Conservation (phyloP, 495 filamentous ascomycete genomes). For the Cercophora samala region DNA sequence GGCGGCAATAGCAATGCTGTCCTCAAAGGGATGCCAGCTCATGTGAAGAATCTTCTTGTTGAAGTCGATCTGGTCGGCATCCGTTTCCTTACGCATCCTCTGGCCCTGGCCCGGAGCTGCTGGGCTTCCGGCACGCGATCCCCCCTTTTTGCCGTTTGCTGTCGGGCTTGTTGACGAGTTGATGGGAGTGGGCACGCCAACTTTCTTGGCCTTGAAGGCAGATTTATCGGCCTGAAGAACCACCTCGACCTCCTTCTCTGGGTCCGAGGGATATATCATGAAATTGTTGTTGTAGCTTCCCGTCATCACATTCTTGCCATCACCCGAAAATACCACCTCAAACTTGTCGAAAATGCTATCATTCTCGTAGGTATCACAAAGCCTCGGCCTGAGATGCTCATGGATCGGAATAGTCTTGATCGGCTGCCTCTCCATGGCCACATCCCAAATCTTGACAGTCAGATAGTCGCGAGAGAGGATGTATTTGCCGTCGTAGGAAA, state of each 20-base stretch:
- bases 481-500: conserved; percentile 93
- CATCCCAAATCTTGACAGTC: conserved; percentile 99
- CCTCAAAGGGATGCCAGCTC: conserved; percentile 99
- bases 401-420: conserved; percentile 99
- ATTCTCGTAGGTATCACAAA: conserved; percentile 99
- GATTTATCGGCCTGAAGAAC: conserved; percentile 98
- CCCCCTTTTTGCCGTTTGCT: conserved; percentile 72
- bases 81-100: conserved; percentile 97
- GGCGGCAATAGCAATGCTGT: conserved; percentile 98
- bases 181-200: conserved; percentile 96
- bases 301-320: conserved; percentile 98
- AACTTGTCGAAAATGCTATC: conserved; percentile 99
- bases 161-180: conserved; percentile 72
- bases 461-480: conserved; percentile 97
- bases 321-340: conserved; percentile 97
- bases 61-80: conserved; percentile 99
- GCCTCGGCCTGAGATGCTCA: conserved; percentile 87
- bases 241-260: conserved; percentile 92
- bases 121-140: conserved; percentile 83
- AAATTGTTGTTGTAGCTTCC: conserved; percentile 99
- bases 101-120: conserved; percentile 79
- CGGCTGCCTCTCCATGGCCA: conserved; percentile 95
- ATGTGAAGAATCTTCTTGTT: conserved; percentile 99
- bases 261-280: conserved; percentile 99
- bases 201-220: conserved; percentile 99